These are phyloP conservation scores for Eimeria acervulina DNA, from an alignment of 169 alveolate genomes.

Conservation along the genomic window DNA sequence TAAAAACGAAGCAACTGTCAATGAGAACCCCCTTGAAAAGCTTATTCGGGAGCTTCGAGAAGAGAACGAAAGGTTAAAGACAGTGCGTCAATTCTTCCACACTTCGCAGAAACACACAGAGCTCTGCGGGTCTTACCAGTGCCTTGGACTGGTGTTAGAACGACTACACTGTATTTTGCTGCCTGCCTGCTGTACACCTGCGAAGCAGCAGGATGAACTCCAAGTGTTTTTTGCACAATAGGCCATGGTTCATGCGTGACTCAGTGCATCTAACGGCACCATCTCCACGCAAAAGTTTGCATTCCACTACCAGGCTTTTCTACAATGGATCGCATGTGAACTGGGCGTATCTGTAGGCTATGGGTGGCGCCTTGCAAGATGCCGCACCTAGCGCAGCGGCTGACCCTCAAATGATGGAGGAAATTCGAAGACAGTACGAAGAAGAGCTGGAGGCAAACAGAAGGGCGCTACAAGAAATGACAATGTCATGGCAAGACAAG, in stretches of 20 bases:
- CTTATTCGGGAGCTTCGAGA: constrained; percentile 93
- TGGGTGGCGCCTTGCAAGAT: constrained; percentile 54
- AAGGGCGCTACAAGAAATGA: constrained; percentile 86
- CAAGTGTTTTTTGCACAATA: background rate
- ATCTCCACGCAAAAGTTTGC: background rate
- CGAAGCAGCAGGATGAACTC: background rate
- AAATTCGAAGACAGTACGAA: constrained; percentile 81
- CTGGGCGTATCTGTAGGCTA: constrained; percentile 61
- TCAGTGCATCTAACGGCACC: background rate
- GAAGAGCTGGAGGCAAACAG: constrained; percentile 85
- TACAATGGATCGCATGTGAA: background rate
- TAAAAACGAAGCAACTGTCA: constrained; percentile 92
- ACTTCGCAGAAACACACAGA: background rate
- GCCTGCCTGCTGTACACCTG: background rate
- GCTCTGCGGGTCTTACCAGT: background rate
- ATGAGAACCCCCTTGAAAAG: constrained; percentile 94
- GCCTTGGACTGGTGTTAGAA: background rate
- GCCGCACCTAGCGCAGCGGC: constrained; percentile 86
- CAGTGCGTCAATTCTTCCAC: background rate
- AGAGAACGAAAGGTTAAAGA: constrained; percentile 83
- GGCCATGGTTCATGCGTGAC: background rate
- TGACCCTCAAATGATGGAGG: constrained; percentile 79
- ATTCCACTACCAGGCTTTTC: background rate
- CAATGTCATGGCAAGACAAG: constrained; percentile 84
- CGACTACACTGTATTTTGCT: background rate